Evolutionary conservation across 192 early-diverging fungal species (phyloP), one percentile per base, ranked within the genome.

Genomic region (Phlyctochytrium arcticum): DNA sequence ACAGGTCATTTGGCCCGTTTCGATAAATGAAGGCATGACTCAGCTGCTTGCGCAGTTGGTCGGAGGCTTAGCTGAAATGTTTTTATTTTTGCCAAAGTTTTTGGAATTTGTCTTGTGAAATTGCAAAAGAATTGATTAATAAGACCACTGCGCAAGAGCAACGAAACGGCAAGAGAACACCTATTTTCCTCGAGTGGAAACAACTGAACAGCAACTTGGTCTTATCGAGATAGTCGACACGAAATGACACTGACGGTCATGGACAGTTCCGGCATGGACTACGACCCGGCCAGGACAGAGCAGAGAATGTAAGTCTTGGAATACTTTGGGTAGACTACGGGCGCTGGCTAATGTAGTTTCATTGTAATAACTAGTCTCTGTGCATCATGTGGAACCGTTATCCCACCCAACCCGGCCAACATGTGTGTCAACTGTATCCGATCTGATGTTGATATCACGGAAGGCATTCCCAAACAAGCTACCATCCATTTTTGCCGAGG

Each of bases 351-450:
- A 27, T 19, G 17, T 53, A 29, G 29, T 17, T 27, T 19, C 5
- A 5, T 27, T 29, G 15, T 53, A 15, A 15, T 53, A 5, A 29
- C 33, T 56, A 84, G 81, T 80, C 88, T 92, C n/a, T 94, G 92
- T 76, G 94, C 92, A 70, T 86, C 86, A 71, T 98, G 96, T 80
- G 96, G 95, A 62, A 89, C 89, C 6, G 85, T 90, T 5, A 95
- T 96, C 61, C 85, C 93, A 36, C 95, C 96, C 26, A 98, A 98
- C 76, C 90, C 94, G 30, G 93, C 96, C 39, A 96, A 95, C 81
- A 94, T 96, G 93, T 98, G 96, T 76, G 87, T 95, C 62, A 92
- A 93, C 84, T 98, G 96, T 78, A 95, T 98, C 72, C 90, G 94
- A 46, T 90, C 87, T 53, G 90, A 94, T 56, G 93, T 98, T 39